Evolutionary conservation across 2,329 filamentous ascomycete species (phyloP).

Genomic region (Westerdykella sp.): DNA sequence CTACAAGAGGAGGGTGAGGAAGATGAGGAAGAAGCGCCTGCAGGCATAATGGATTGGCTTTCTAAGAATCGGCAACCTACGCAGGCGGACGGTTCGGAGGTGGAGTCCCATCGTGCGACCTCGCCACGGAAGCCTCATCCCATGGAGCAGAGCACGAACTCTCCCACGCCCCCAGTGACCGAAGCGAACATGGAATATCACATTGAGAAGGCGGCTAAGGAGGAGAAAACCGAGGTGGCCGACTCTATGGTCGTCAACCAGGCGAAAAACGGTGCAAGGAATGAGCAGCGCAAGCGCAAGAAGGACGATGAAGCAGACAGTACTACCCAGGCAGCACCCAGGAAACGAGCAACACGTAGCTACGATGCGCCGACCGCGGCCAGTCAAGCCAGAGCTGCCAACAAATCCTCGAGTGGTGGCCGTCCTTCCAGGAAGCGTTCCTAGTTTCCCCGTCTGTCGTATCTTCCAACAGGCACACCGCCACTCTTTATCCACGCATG

Average conservation of each 20-base stretch:
- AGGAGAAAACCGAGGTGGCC: too few species aligned
- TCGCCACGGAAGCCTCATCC: conserved; percentile 7
- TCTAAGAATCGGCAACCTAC: conserved; percentile 23
- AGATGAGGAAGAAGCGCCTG: conserved; percentile 19
- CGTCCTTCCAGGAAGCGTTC: too few species aligned
- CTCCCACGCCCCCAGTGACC: conserved; percentile 20
- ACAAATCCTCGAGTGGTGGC: too few species aligned
- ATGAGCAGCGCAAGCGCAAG: conserved; percentile 27
- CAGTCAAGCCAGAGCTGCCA: conserved; percentile 23
- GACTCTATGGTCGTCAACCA: too few species aligned
- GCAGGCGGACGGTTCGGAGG: conserved; percentile 6
- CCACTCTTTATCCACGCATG: too few species aligned
- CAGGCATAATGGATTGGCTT: conserved; percentile 27
- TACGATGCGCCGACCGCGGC: conserved; percentile 35
- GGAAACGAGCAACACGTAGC: conserved; percentile 27
- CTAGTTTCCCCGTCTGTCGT: too few species aligned
- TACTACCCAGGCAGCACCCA: conserved; percentile 10
- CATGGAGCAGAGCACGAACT: conserved; percentile 7
- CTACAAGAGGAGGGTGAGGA: conserved; percentile 25
- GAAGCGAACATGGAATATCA: conserved; percentile 8
- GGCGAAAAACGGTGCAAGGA: neutral
- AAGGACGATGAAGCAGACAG: conserved; percentile 9
- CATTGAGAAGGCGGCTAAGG: neutral
- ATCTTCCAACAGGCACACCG: too few species aligned
- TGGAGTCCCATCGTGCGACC: neutral